A percentile compares a stretch with the other conserved stretches of the same genome.
Evolutionary conservation across 1,139 yeast genomes (phyloP).

Genomic region (Candida sp.): DNA sequence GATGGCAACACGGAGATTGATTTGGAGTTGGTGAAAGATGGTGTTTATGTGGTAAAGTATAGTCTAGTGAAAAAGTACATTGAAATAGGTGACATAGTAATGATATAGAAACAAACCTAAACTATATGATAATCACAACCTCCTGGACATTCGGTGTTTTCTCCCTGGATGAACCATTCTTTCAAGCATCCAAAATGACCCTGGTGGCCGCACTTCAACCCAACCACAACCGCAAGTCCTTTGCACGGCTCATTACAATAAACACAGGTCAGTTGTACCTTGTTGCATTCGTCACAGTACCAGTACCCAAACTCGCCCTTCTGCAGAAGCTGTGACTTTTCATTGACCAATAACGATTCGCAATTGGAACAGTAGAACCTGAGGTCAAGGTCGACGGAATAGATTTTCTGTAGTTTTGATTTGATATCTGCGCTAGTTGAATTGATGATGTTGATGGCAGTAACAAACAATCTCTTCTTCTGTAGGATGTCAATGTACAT

Average conservation of each 20-base stretch:
- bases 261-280: slow-evolving; percentile 69
- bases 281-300: slow-evolving; percentile 80
- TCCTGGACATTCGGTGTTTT: slow-evolving; percentile 78
- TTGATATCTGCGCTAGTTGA: slow-evolving; percentile 40
- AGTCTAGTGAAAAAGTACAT: slow-evolving; percentile 48
- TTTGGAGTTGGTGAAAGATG: slow-evolving; percentile 64
- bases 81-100: slow-evolving; percentile 43
- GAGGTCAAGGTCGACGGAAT: slow-evolving; percentile 58
- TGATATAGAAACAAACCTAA: slow-evolving; percentile 25
- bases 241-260: slow-evolving; percentile 80
- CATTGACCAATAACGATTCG: slow-evolving; percentile 65
- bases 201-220: slow-evolving; percentile 82
- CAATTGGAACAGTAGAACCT: slow-evolving; percentile 71
- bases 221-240: slow-evolving; percentile 70
- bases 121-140: slow-evolving; percentile 51
- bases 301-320: slow-evolving; percentile 64
- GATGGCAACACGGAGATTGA: slow-evolving; percentile 42
- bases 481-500: slow-evolving; percentile 62
- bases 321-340: slow-evolving; percentile 48
- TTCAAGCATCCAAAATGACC: slow-evolving; percentile 85
- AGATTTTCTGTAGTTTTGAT: slow-evolving; percentile 46
- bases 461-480: slow-evolving; percentile 55
- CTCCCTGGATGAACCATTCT: slow-evolving; percentile 75
- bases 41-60: slow-evolving; percentile 80
- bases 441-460: slow-evolving; percentile 62